Evolutionary conservation across 2,329 filamentous ascomycete species (phyloP), one percentile per base, ranked within the genome.

Genomic region (Lomentospora prolificans): DNA sequence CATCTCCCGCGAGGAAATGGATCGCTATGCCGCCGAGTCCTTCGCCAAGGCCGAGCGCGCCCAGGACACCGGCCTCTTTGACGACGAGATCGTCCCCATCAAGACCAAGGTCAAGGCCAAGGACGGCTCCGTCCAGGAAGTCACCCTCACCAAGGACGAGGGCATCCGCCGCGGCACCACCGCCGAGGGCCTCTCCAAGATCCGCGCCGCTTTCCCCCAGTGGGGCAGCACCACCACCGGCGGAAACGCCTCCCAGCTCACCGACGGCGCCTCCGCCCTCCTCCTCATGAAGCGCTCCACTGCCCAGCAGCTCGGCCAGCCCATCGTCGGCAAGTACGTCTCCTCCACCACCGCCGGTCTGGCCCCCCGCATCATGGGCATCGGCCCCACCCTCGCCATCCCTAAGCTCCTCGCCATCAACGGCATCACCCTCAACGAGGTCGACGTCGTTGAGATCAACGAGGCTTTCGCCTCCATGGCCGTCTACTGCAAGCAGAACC

Each of bases 381-480:
- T 97, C 62, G 89, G 89, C 56, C 89, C 89, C 33, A 84, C 84
- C 46, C 71, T 86, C 33, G 84, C 82, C 58, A 86, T 87, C 60
- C 84, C 84, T 60, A 99, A 99, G 81, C 83, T 99, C 28, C 81
- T 99, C 50, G 72, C 73, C 66, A 86, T 94, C 74, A 84, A 86
- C 79, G 84, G 86, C 71, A 72, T 99, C 59, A 81, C 79, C 24
- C 75, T 95, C 55, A 81, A 86, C 58, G 94, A 97, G 64, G 81
- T 94, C 59, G 94, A 99, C 66, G 80, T 97, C 33, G 78, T 92
- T 63, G 94, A 97, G 79, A 74, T 99, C 67, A 99, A 99, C 76
- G 94, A 99, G 79, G 94, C 94, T 1, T 99, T 99, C 66, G 92
- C 91, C 22, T 94, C 88, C 54, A 97, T 97, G 94, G 91, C 90